phyloP scores from a whole-genome alignment of 768 basidiomycete species.

The Antrodiella citrinella region DNA sequence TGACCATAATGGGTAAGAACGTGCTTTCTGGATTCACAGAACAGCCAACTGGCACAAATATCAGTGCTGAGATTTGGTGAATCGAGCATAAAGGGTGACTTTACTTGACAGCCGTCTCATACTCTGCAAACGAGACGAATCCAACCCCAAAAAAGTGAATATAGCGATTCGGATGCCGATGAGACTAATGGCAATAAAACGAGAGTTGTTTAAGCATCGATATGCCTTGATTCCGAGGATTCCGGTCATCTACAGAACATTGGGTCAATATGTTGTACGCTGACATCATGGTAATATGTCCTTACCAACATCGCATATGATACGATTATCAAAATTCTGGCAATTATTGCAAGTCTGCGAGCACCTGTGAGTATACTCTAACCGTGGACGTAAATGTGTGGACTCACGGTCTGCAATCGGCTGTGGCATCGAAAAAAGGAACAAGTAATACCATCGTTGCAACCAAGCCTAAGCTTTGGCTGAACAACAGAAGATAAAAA shows the following conservation, averaged over 20 bases:
- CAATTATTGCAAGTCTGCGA: conserved; percentile 11
- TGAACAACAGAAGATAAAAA: conserved; percentile 48
- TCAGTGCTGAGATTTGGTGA: neutral
- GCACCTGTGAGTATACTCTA: neutral
- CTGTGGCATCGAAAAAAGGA: conserved; percentile 33
- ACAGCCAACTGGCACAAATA: conserved; percentile 36
- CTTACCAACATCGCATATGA: neutral
- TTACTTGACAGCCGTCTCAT: conserved; percentile 42
- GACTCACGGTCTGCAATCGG: conserved; percentile 43
- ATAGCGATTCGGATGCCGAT: conserved; percentile 35
- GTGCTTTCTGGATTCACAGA: conserved; percentile 24
- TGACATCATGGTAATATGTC: neutral
- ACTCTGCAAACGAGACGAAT: conserved; percentile 30
- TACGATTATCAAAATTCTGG: conserved; percentile 17
- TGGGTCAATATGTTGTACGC: too few species aligned
- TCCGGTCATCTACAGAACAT: conserved; percentile 43
- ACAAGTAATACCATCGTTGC: conserved; percentile 36
- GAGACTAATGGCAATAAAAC: conserved; percentile 39
- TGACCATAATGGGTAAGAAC: conserved; percentile 32
- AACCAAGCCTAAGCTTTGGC: conserved; percentile 44
- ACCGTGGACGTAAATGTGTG: conserved; percentile 5
- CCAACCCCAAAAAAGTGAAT: conserved; percentile 32
- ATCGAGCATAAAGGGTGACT: conserved; percentile 5
- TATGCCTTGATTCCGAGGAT: conserved; percentile 62
- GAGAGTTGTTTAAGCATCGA: conserved; percentile 53